Conservation (phyloP, 805 yeast genomes). For the Phaffomyces antillensis region DNA sequence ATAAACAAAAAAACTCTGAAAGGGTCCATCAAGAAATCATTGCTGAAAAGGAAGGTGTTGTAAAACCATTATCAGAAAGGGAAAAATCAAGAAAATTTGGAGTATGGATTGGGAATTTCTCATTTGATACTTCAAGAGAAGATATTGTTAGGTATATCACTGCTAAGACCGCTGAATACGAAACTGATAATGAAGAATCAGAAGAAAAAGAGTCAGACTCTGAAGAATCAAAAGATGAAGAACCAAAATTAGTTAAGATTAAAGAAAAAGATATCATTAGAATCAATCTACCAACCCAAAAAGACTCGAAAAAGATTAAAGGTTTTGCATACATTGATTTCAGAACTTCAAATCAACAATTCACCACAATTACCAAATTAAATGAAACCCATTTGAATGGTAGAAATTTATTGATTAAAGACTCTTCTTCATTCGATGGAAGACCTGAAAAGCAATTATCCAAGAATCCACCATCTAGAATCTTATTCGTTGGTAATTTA, state of each 20-base stretch:
- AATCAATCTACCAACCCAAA: conserved; percentile 70
- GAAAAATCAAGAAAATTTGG: conserved; percentile 39
- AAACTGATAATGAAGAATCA: conserved; percentile 18
- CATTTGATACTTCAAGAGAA: conserved; percentile 76
- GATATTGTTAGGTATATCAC: conserved; percentile 61
- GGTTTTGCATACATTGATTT: conserved; percentile 94
- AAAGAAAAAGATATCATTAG: conserved; percentile 59
- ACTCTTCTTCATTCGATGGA: conserved; percentile 76
- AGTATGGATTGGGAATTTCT: conserved; percentile 91
- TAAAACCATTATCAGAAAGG: no score
- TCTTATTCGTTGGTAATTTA: conserved; percentile 86
- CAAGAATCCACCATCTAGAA: conserved; percentile 83
- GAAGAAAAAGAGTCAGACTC: no score
- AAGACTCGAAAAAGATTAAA: conserved; percentile 52
- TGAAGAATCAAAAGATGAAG: neutral
- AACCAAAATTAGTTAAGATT: conserved; percentile 27
- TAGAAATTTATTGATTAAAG: conserved; percentile 78
- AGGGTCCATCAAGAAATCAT: conserved; percentile 10
- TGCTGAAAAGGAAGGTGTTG: conserved; percentile 23
- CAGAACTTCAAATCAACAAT: conserved; percentile 48
- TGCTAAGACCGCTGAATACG: conserved; percentile 43
- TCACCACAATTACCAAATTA: conserved; percentile 48
- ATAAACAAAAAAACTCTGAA: conserved; percentile 17
- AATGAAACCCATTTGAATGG: conserved; percentile 75
- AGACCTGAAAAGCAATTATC: conserved; percentile 58